Base-by-base conservation (phyloP, 306 rosid genomes). In the Cicer yamashitae region DNA sequence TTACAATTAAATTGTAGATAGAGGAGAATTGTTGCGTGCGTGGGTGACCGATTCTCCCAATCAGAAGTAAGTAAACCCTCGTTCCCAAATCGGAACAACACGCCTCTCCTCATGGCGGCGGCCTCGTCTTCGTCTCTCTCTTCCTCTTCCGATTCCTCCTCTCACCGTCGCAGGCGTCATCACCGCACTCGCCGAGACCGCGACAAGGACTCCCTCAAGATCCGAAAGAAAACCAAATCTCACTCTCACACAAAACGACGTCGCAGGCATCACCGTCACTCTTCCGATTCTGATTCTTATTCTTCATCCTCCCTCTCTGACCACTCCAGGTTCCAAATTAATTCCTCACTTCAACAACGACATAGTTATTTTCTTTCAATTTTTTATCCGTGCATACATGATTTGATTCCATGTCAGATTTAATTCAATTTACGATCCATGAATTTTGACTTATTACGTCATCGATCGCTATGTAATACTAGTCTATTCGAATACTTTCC, bases 211-310 rank as follows among this genome's bases (percentile, higher is more conserved):
- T 71, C 89, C 50, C 87, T 91, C 41, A 91, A 86, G 90, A 70
- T 88, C 78, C 89, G 89, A 6, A 89, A 88, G 87, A 91, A 83
- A 85, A 77, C 76, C 53, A 92, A 89, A 47, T 85, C 97, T 70
- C 86, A 84, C 40, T 51, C 87, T 65, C 86, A 82, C 51, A 12
- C 86, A 40, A 88, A 93, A 86, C 92, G 96, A 72, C 93, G 92
- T 67, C 97, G 96, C 67, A 87, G 82, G 50, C 85, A 81, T 60
- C 89, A 70, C 70, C 91, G 74, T 86, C 86, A 82, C 76, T 84
- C 90, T 41, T 88, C 91, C 11, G 83, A 85, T 70, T 77, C 81
- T 0, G 81, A 77, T 60, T 85, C 56, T 0, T 44, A 66, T 66
- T 66, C 89, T 5, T 89, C 90, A 5, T 83, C 82, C 17, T 87